Percentiles rank a stretch among this genome's conserved stretches.
Evolutionary conservation across 768 basidiomycete genomes (phyloP).

Genomic region (Kwoniella sp.): DNA sequence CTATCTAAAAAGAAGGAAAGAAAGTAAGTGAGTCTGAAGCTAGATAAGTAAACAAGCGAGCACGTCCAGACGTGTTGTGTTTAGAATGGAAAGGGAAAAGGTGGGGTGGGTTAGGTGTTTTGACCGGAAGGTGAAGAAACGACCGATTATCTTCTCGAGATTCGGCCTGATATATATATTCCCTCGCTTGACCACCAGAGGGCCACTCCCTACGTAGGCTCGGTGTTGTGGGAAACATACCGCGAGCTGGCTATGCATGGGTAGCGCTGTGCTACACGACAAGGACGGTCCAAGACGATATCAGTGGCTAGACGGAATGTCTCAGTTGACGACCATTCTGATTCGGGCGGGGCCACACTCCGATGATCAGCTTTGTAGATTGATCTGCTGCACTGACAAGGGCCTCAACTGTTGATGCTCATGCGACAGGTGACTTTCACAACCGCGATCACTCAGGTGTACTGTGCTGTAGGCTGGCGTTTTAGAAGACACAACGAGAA

Average conservation of each 20-base stretch:
- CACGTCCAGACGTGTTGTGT: conserved; percentile 35
- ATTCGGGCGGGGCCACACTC: neutral
- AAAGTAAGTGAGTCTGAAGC: conserved; percentile 3
- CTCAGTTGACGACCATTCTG: conserved; percentile 4
- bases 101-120: neutral
- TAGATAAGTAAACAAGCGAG: conserved; percentile 6
- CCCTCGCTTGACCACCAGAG: too few species aligned
- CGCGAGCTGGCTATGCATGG: neutral
- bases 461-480: too few species aligned
- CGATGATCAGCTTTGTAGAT: too few species aligned
- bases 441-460: too few species aligned
- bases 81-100: neutral
- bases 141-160: neutral
- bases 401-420: too few species aligned
- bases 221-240: too few species aligned
- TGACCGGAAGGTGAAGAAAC: conserved; percentile 19
- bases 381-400: too few species aligned
- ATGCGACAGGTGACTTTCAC: too few species aligned
- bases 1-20: neutral
- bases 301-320: conserved; percentile 11
- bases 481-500: neutral
- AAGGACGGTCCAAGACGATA: conserved; percentile 2
- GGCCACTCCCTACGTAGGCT: too few species aligned
- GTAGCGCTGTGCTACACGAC: neutral
- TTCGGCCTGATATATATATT: neutral